Base-by-base conservation (phyloP, 2,329 filamentous ascomycete species). In the Delphinella strobiligena region DNA sequence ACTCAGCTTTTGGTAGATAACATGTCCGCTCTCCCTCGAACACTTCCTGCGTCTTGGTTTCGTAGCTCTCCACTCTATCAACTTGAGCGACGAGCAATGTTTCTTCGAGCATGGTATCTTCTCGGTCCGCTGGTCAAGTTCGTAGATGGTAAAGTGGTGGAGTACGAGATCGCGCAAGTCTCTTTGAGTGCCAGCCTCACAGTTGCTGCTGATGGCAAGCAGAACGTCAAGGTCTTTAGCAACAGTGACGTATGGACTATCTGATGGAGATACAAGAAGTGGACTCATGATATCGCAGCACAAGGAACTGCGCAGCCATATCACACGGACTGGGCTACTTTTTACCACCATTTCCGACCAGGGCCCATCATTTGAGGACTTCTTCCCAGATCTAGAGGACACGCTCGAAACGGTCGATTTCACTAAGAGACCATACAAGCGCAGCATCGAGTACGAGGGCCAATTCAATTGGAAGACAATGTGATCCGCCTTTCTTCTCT, bases 381-480 rank as follows among this genome's bases (percentile, higher is more conserved):
- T 66, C 54, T 75, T 72, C 45, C 66, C 64, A 0, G 66, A 69
- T 1, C 55, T 75, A 0, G 66, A 73, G 44, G 57, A 61, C 2
- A 45, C 73, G 2, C 60, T 72, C 1, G 57, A 58, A 2, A 62
- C 54, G 31, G 68, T 74, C 3, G 68, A 75, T 42, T 75, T 75
- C 49, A 72, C 69, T 3, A 61, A 66, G 40, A 57, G 72, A 2
- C 69, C 69, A 0, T 61, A 72, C 46, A 61, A 69, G 3, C 62
- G 64, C 16, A 69, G 67, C 32, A 69, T 75, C 45, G 64, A 62
- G n/a, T 75, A 75, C 40, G 62, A 68, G 37, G 71, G 72, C 3
- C 61, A 62, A 0, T 74, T 75, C 58, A 75, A 75, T 51, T 74
- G 71, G 71, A 74, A 74, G 50, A 73, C 71, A 1, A 74, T 74